Conservation (phyloP, 305 asterid species). For the Solanum hybrid region DNA sequence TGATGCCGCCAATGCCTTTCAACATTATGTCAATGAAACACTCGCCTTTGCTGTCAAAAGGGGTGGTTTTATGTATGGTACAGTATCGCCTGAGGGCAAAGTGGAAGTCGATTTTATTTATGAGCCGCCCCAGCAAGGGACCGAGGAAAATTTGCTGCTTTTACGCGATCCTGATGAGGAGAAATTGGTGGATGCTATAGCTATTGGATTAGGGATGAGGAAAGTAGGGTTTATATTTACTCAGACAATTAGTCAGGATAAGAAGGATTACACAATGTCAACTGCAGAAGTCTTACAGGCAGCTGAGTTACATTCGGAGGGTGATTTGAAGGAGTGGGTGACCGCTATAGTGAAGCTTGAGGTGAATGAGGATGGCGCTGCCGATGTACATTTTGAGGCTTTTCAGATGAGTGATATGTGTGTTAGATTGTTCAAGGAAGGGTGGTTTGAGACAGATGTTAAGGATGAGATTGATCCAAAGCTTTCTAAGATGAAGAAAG, state of each 20-base stretch:
- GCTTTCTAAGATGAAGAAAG: constrained; percentile 82
- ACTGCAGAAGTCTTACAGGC: constrained; percentile 72
- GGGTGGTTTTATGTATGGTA: constrained; percentile 85
- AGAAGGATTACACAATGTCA: constrained; percentile 80
- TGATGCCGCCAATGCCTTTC: constrained; percentile 80
- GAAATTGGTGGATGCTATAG: constrained; percentile 65
- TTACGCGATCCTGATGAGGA: constrained; percentile 71
- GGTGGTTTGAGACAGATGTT: constrained; percentile 65
- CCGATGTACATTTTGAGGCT: constrained; percentile 88
- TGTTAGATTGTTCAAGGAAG: constrained; percentile 61
- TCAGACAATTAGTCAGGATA: constrained; percentile 77
- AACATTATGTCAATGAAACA: constrained; percentile 81
- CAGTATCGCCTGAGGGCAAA: constrained; percentile 66
- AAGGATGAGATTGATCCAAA: constrained; percentile 65
- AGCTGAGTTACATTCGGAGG: constrained; percentile 68
- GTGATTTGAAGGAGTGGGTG: constrained; percentile 91
- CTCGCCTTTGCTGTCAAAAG: constrained; percentile 86
- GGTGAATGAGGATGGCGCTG: constrained; percentile 75
- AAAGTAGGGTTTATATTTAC: constrained; percentile 79
- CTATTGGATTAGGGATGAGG: constrained; percentile 76
- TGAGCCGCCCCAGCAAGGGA: constrained; percentile 90
- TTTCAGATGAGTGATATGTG: constrained; percentile 92
- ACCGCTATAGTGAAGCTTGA: constrained; percentile 81
- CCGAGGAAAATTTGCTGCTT: constrained; percentile 54
- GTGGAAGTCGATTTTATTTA: constrained; percentile 83